Base-by-base conservation (phyloP, 2,329 filamentous ascomycete genomes). In the Penicillium sp. region DNA sequence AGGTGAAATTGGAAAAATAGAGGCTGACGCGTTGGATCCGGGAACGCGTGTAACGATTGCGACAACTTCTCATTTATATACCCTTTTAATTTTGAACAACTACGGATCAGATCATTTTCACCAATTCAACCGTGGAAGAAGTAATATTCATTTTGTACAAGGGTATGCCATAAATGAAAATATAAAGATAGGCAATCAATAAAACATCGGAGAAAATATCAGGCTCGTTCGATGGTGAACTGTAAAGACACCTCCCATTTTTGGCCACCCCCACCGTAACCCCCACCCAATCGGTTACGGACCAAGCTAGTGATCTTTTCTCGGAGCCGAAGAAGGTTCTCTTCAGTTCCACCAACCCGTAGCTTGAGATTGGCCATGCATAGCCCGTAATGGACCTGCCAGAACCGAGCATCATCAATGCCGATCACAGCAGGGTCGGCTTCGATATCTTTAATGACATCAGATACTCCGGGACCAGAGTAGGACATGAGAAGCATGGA, bases 401-500 rank as follows among this genome's bases (percentile, higher is more conserved):
- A 99, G 73, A 99, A 96, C 69, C 92, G 87, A 1, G 92, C 93
- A 67, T 97, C 92, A 54, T 97, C 90, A 44, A 99, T 86, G 1
- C 83, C 82, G 42, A 83, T 83, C 24, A 97, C 86, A 51, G 83
- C 82, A 1, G 89, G 85, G 65, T 97, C 92, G 1, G 86, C 82
- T 70, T 92, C 88, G 48, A 99, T 92, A 71, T 96, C 91, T 52
- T 84, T 83, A 65, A 97, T 80, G n/a, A 96, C 87, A 21, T 88
- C 86, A 3, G 84, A 81, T 1, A 94, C 86, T 4, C 84, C 80
- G 21, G 73, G 71, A 11, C 80, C 76, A 11, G 75, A 77, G 71
- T 95, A 97, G 3, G 89, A 93, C 93, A 99, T 97, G 54, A 99
- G 83, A 31, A 99, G 83, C 90, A 99, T 97, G 27, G 92, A 85